These are phyloP conservation scores for Orychophragmus violaceus DNA, from an alignment of 345 rosid species.

Conservation along the genomic window DNA sequence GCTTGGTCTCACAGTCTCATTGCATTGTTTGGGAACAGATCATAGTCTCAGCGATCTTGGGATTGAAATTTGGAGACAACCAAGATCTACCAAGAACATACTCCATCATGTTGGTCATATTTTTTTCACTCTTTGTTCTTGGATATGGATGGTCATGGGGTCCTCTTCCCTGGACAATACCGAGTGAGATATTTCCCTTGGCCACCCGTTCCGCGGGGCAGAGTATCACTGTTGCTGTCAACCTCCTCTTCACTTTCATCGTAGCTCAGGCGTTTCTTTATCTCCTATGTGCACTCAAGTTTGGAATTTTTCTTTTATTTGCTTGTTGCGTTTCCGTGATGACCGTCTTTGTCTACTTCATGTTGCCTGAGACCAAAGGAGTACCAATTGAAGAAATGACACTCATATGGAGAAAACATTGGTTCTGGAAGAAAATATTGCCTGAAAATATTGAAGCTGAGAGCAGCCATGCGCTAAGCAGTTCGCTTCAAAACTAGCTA, in stretches of 20 bases:
- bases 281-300: conserved; percentile 66
- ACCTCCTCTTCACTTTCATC: conserved; percentile 67
- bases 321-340: conserved; percentile 51
- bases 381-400: conserved; percentile 84
- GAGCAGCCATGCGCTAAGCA: not conserved
- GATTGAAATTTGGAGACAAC: conserved; percentile 54
- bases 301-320: conserved; percentile 76
- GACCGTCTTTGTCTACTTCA: conserved; percentile 61
- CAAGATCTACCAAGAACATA: conserved; percentile 54
- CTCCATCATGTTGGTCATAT: conserved; percentile 50
- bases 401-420: conserved; percentile 69
- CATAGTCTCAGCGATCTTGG: conserved; percentile 56
- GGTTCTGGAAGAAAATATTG: conserved; percentile 71
- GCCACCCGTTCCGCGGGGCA: conserved; percentile 79
- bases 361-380: conserved; percentile 81
- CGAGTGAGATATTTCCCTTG: conserved; percentile 76
- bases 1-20: not conserved
- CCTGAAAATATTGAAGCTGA: not conserved
- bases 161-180: conserved; percentile 73
- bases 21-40: conserved; percentile 35
- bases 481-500: not conserved
- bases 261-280: conserved; percentile 61
- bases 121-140: conserved; percentile 61
- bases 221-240: conserved; percentile 73
- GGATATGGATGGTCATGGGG: conserved; percentile 98